Evolutionary conservation across 192 early-diverging fungal species (phyloP).

Genomic region (Gigaspora rosea): DNA sequence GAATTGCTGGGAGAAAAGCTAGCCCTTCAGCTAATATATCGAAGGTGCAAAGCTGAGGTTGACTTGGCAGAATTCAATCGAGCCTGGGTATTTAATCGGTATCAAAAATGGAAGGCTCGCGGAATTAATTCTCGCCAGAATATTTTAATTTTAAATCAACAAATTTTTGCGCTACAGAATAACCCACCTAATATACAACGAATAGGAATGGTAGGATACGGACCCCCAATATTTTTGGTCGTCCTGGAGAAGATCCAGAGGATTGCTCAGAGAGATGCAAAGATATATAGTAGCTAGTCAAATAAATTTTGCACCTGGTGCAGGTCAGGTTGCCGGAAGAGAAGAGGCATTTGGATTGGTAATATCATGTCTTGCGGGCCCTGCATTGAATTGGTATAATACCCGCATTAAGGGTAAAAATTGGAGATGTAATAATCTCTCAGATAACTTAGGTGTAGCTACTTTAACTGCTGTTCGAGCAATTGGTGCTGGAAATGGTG

Average conservation of each 20-base stretch:
- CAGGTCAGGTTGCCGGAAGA: neutral
- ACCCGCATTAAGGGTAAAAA: neutral
- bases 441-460: neutral
- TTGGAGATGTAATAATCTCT: neutral
- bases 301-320: neutral
- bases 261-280: neutral
- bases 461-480: neutral
- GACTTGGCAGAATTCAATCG: no score
- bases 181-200: neutral
- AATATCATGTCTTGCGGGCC: neutral
- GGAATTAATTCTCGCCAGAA: neutral
- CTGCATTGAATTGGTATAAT: neutral
- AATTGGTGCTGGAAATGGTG: neutral
- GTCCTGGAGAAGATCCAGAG: neutral
- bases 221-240: neutral
- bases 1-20: neutral
- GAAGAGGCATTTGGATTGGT: neutral
- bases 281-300: no score
- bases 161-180: neutral
- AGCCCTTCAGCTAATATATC: no score
- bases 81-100: no score
- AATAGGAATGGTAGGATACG: neutral
- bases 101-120: neutral
- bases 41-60: no score
- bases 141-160: neutral